These are phyloP conservation scores for Hexamita inflata DNA, from an alignment of 208 protist genomes.

Conservation along the genomic window DNA sequence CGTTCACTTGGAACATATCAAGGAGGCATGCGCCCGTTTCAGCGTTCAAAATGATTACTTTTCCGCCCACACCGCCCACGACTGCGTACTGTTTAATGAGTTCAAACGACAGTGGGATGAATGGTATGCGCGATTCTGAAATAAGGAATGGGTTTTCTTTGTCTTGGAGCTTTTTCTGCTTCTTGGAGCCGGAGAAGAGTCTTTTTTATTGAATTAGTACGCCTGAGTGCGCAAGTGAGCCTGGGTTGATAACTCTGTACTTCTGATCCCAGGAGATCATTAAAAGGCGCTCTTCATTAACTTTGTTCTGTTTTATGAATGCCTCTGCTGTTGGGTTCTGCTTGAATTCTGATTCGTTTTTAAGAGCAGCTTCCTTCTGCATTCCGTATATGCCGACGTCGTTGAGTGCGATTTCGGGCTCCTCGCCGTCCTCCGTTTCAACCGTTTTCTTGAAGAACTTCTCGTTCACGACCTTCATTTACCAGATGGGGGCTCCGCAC, in stretches of 20 bases:
- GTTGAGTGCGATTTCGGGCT: neutral
- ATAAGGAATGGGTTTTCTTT: neutral
- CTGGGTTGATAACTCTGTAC: conserved; percentile 4
- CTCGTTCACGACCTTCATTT: neutral
- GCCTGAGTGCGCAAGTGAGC: no score
- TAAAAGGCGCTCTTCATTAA: neutral
- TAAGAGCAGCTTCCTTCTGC: neutral
- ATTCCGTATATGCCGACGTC: neutral
- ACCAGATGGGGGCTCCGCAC: conserved; percentile 4
- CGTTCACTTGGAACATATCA: neutral
- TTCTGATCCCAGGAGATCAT: neutral
- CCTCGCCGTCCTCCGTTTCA: neutral
- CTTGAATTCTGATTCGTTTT: neutral
- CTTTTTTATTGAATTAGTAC: no score
- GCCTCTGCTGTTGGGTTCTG: neutral
- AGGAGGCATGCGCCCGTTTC: neutral
- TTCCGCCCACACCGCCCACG: neutral
- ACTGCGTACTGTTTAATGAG: neutral
- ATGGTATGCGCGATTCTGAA: neutral
- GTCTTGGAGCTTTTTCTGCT: neutral
- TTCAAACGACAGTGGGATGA: conserved; percentile 2
- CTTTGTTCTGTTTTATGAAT: neutral
- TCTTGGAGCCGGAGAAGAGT: neutral
- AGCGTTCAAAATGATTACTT: conserved; percentile 5
- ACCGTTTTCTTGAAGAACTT: neutral